phyloP scores from a whole-genome alignment of 768 basidiomycete species.

The Lentinula lateritia region DNA sequence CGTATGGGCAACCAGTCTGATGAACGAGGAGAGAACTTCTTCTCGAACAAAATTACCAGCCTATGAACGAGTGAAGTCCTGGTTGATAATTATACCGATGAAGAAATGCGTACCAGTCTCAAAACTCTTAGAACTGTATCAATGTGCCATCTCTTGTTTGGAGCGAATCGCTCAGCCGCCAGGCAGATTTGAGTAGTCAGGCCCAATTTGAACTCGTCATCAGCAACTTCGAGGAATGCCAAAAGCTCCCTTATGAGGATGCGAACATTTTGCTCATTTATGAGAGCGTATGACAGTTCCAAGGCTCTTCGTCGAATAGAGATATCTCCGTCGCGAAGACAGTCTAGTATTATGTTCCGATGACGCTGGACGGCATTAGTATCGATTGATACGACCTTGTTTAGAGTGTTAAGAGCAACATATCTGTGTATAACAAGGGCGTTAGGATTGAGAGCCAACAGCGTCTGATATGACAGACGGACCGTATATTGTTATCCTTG shows the following conservation, averaged over 20 bases:
- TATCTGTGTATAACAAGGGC: constrained; percentile 51
- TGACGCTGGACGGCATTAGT: constrained; percentile 98
- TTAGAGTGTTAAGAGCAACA: constrained; percentile 95
- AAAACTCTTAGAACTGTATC: constrained; percentile 92
- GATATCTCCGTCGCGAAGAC: constrained; percentile 97
- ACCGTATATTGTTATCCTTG: constrained; percentile 98
- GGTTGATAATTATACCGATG: background rate
- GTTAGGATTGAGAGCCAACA: background rate
- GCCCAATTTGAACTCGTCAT: constrained; percentile 97
- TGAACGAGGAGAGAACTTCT: constrained; percentile 92
- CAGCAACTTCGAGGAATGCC: constrained; percentile 95
- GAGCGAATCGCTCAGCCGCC: constrained; percentile 94
- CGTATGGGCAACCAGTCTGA: constrained; percentile 93
- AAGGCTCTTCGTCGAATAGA: constrained; percentile 96
- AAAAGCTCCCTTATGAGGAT: constrained; percentile 88
- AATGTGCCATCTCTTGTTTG: constrained; percentile 98
- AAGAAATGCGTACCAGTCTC: constrained; percentile 61
- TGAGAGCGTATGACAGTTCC: constrained; percentile 94
- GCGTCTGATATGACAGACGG: constrained; percentile 15
- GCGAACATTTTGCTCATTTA: constrained; percentile 92
- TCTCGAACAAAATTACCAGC: constrained; percentile 98
- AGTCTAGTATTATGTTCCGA: constrained; percentile 97
- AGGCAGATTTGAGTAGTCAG: constrained; percentile 97
- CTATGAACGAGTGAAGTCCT: constrained; percentile 29
- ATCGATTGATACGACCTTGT: constrained; percentile 97